These are phyloP conservation scores for Trypethelium eluteriae DNA, from an alignment of 495 filamentous ascomycete species.

Conservation along the genomic window DNA sequence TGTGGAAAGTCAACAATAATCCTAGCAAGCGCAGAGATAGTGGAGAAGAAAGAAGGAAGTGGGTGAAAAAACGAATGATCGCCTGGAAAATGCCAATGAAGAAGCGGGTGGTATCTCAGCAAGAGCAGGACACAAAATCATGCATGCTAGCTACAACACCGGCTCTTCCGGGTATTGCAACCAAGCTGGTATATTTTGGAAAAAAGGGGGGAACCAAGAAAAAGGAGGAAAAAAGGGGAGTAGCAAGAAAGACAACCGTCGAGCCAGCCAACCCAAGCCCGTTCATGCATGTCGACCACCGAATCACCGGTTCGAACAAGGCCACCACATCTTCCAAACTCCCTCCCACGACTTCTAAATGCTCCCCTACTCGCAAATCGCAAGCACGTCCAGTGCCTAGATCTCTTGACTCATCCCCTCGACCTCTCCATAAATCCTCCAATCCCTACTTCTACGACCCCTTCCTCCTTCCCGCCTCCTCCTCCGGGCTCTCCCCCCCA, in stretches of 20 bases:
- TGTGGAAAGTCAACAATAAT: neutral
- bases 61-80: neutral
- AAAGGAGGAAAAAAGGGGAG: neutral
- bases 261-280: neutral
- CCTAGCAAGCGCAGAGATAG: neutral
- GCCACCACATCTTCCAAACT: neutral
- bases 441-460: neutral
- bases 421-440: neutral
- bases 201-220: neutral
- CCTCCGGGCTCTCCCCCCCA: conserved; percentile 14
- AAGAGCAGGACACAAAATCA: conserved; percentile 4
- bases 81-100: neutral
- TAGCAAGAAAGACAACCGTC: neutral
- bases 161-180: neutral
- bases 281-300: neutral
- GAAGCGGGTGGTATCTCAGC: conserved; percentile 4
- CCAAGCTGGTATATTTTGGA: neutral
- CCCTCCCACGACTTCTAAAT: neutral
- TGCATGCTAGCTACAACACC: conserved; percentile 1
- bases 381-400: no score
- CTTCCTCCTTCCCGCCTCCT: conserved; percentile 9
- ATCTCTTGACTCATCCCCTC: no score
- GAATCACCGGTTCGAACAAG: neutral
- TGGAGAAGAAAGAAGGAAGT: neutral
- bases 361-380: neutral